Evolutionary conservation across 129 eudicot genomes (phyloP).

Genomic region (Tanacetum coccineum): DNA sequence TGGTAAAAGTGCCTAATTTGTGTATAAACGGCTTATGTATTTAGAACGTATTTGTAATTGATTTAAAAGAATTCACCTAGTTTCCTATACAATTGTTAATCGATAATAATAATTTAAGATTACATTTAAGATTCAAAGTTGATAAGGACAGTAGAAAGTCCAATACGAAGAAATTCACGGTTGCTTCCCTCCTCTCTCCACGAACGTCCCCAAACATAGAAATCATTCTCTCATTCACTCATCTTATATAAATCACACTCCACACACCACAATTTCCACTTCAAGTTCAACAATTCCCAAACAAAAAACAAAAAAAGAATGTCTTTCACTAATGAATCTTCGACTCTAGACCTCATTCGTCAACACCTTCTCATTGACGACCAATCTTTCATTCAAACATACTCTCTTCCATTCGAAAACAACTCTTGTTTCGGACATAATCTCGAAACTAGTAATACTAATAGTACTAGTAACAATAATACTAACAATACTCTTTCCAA

Average conservation of each 20-base stretch:
- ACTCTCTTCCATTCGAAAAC: slow-evolving; percentile 6
- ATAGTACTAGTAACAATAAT: not conserved
- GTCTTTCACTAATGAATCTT: not conserved
- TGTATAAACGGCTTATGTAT: no score
- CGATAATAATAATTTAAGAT: no score
- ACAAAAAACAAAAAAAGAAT: not conserved
- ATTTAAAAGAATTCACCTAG: no score
- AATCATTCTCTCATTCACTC: not conserved
- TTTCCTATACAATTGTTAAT: no score
- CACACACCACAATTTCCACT: slow-evolving; percentile 9
- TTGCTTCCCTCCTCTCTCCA: slow-evolving; percentile 4
- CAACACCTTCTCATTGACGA: slow-evolving; percentile 30
- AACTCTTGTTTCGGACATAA: no score
- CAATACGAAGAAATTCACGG: not conserved
- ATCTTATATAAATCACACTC: slow-evolving; percentile 7
- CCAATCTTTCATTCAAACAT: slow-evolving; percentile 17
- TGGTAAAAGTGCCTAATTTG: no score
- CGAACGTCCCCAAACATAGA: slow-evolving; percentile 5
- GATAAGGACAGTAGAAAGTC: not conserved
- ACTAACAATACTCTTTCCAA: not conserved
- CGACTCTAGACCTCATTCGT: slow-evolving; percentile 20
- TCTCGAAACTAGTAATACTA: not conserved
- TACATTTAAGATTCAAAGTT: not conserved
- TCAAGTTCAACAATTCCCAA: not conserved
- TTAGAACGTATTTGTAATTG: no score